These are phyloP conservation scores for Ambrosia trifida DNA, from an alignment of 129 eudicot species.

Conservation along the genomic window DNA sequence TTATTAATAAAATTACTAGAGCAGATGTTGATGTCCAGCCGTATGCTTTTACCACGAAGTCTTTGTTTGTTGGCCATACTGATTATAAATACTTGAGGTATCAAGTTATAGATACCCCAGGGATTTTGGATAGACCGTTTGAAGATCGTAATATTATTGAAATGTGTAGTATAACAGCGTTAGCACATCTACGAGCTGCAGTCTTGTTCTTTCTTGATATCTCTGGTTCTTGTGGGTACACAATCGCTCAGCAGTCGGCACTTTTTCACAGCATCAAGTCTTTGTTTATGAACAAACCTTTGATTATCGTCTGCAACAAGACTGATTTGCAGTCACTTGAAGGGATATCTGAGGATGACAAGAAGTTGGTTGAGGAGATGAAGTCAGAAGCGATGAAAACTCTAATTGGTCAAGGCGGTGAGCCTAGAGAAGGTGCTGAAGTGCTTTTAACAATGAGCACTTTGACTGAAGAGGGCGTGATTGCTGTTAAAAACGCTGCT, in stretches of 20 bases:
- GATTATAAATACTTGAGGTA: conserved; percentile 87
- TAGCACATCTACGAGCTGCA: conserved; percentile 93
- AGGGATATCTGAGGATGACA: conserved; percentile 75
- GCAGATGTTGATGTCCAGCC: conserved; percentile 98
- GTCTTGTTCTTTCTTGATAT: conserved; percentile 83
- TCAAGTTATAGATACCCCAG: conserved; percentile 96
- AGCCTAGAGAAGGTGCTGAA: conserved; percentile 55
- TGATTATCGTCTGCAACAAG: conserved; percentile 86
- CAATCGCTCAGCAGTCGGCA: conserved; percentile 84
- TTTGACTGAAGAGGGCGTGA: conserved; percentile 83
- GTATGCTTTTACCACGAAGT: conserved; percentile 95
- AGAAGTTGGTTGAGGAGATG: conserved; percentile 86
- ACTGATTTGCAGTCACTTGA: conserved; percentile 86
- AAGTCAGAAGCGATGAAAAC: conserved; percentile 86
- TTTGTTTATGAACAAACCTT: conserved; percentile 84
- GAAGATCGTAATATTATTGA: conserved; percentile 96
- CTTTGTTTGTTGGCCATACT: conserved; percentile 88
- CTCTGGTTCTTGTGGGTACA: conserved; percentile 94
- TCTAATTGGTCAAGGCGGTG: conserved; percentile 81
- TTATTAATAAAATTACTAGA: conserved; percentile 85
- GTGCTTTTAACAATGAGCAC: conserved; percentile 91
- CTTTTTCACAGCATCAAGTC: conserved; percentile 93
- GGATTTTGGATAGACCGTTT: conserved; percentile 88
- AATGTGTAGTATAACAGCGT: conserved; percentile 93
- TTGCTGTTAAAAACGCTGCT: conserved; percentile 87